phyloP scores from a whole-genome alignment of 2,329 filamentous ascomycete species.

The Spiromastix sp. region DNA sequence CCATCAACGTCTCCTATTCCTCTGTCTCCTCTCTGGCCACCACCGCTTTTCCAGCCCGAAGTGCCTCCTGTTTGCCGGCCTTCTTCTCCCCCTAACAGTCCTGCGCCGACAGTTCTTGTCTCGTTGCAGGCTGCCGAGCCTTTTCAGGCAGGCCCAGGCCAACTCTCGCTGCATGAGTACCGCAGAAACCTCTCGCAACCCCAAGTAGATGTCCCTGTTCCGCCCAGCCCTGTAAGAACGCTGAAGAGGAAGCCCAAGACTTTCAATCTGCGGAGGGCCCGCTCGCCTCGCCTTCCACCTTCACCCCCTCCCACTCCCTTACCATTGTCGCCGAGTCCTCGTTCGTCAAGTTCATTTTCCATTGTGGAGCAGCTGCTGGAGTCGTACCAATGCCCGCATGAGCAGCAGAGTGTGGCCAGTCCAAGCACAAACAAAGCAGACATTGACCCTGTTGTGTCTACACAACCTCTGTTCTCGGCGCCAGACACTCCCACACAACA shows the following conservation, averaged over 20 bases:
- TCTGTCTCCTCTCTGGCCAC: conserved; percentile 6
- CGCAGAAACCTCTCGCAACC: conserved; percentile 11
- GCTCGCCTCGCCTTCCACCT: conserved; percentile 6
- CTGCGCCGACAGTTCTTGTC: conserved; percentile 10
- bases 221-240: conserved; percentile 6
- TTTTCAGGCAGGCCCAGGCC: conserved; percentile 2
- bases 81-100: conserved; percentile 10
- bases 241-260: conserved; percentile 13
- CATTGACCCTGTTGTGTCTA: too few relatives aligned
- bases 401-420: too few relatives aligned
- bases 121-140: conserved; percentile 7
- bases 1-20: background rate
- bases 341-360: conserved; percentile 2
- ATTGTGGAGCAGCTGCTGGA: too few relatives aligned
- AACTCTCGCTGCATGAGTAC: conserved; percentile 13
- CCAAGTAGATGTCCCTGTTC: conserved; percentile 1
- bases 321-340: background rate
- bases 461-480: too few relatives aligned
- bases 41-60: conserved; percentile 2
- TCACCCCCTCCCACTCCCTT: conserved; percentile 11
- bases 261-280: conserved; percentile 10
- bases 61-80: conserved; percentile 1
- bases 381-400: too few relatives aligned
- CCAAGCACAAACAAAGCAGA: background rate
- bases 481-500: too few relatives aligned